A percentile compares a stretch with the other conserved stretches of the same genome.
phyloP scores from a whole-genome alignment of 225 moss, liverwort and hornwort genomes.

The Pseudoscleropodium purum region DNA sequence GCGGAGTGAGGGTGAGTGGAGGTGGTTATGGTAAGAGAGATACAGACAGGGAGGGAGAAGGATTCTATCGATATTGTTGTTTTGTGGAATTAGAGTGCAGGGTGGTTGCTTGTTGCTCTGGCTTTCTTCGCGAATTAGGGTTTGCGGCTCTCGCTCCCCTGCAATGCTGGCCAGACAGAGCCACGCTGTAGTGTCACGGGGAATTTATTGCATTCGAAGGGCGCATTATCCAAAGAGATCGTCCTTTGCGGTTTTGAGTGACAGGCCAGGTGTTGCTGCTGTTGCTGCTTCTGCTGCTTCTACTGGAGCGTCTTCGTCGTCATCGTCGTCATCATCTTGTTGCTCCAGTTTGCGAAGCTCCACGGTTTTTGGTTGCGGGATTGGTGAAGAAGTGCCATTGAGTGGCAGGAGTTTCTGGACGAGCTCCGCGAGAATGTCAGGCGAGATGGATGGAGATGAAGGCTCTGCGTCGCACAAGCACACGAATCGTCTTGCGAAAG shows the following conservation, averaged over 20 bases:
- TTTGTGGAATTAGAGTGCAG: conserved; percentile 4
- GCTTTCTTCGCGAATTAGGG: conserved; percentile 7
- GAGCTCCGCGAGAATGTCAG: conserved; percentile 32
- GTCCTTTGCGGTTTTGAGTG: conserved; percentile 22
- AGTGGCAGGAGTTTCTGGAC: conserved; percentile 4
- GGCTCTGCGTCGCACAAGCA: conserved; percentile 33
- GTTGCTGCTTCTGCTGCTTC: neutral
- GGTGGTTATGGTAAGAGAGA: neutral
- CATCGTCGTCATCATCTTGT: neutral
- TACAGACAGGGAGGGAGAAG: neutral
- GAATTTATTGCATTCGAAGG: conserved; percentile 24
- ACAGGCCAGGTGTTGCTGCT: conserved; percentile 14
- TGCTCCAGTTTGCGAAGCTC: neutral
- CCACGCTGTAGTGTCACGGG: conserved; percentile 26
- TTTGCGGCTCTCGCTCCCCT: neutral
- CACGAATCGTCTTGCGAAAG: conserved; percentile 74
- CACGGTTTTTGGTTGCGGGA: neutral
- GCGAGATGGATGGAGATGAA: conserved; percentile 22
- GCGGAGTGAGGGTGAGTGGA: neutral
- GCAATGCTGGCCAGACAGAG: conserved; percentile 49
- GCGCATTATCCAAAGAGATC: conserved; percentile 14
- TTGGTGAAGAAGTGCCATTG: neutral
- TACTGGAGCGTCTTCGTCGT: neutral
- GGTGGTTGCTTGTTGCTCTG: neutral
- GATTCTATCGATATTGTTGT: neutral